phyloP scores from a whole-genome alignment of 345 rosid genomes.

The Heritiera fomes region DNA sequence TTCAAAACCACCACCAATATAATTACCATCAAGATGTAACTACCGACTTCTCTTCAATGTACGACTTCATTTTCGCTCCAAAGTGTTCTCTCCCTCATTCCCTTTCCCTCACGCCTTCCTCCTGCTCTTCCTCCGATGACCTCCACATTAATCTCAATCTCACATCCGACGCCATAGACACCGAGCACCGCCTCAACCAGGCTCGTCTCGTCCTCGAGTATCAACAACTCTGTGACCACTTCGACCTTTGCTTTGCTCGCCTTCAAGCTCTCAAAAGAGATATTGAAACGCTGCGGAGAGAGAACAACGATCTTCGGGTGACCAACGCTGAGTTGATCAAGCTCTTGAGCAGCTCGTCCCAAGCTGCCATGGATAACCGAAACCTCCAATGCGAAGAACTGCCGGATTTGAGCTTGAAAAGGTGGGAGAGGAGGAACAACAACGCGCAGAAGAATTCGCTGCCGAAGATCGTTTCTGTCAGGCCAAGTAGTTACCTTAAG shows the following conservation, averaged over 20 bases:
- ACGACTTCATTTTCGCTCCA: slow-evolving; percentile 69
- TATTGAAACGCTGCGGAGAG: slow-evolving; percentile 57
- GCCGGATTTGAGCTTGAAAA: slow-evolving; percentile 38
- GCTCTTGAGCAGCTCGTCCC: slow-evolving; percentile 53
- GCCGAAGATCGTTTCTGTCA: slow-evolving; percentile 77
- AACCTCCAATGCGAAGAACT: slow-evolving; percentile 41
- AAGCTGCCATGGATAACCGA: slow-evolving; percentile 28
- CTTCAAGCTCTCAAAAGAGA: slow-evolving; percentile 53
- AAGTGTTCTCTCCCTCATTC: slow-evolving; percentile 45
- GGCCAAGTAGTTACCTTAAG: slow-evolving; percentile 56
- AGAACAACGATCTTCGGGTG: slow-evolving; percentile 59
- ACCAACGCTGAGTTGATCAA: slow-evolving; percentile 62
- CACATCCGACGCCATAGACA: slow-evolving; percentile 29
- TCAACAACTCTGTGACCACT: slow-evolving; percentile 63
- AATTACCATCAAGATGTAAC: slow-evolving; percentile 42
- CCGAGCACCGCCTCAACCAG: slow-evolving; percentile 67
- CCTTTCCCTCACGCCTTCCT: slow-evolving; percentile 50
- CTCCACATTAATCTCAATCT: slow-evolving; percentile 19
- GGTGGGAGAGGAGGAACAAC: slow-evolving; percentile 22
- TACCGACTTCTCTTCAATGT: slow-evolving; percentile 52
- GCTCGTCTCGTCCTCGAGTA: slow-evolving; percentile 70
- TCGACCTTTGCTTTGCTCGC: slow-evolving; percentile 62
- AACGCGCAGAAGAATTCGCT: slow-evolving; percentile 45
- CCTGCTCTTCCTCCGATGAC: slow-evolving; percentile 38
- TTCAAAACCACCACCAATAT: slow-evolving; percentile 23